These are phyloP conservation scores for Aphanomyces cochlioides DNA, from an alignment of 352 stramenopile genomes.

Conservation along the genomic window DNA sequence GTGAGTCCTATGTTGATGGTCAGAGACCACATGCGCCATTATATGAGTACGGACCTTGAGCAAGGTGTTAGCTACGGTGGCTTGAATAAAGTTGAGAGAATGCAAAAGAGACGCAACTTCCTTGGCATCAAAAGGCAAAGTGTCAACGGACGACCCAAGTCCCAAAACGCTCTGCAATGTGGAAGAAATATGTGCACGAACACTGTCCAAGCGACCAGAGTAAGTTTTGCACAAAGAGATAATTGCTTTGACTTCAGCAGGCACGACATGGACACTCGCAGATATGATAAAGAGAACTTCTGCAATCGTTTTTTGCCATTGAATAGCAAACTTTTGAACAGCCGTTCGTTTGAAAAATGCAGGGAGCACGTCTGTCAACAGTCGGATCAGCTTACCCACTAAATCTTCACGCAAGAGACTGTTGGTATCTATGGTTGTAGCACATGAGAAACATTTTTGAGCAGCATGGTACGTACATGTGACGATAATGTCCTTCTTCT, in stretches of 20 bases:
- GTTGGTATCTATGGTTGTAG: constrained; percentile 46
- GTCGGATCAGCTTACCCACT: constrained; percentile 46
- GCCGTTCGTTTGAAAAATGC: constrained; percentile 32
- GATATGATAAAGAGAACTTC: constrained; percentile 63
- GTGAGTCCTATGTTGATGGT: constrained; percentile 27
- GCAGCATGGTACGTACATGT: neutral
- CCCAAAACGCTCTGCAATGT: constrained; percentile 16
- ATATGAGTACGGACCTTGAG: constrained; percentile 33
- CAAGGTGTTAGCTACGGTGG: constrained; percentile 58
- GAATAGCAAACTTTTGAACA: constrained; percentile 43
- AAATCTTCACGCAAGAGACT: constrained; percentile 50
- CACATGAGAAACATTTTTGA: neutral
- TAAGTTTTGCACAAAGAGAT: constrained; percentile 46
- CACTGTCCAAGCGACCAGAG: constrained; percentile 41
- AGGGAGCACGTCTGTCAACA: constrained; percentile 50
- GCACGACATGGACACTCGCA: constrained; percentile 49
- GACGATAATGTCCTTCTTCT: constrained; percentile 24
- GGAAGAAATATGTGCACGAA: constrained; percentile 63
- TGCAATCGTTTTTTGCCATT: constrained; percentile 71
- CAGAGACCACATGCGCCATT: too few relatives aligned
- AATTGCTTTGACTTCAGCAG: constrained; percentile 54
- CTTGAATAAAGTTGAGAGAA: constrained; percentile 59
- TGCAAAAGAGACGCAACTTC: constrained; percentile 74
- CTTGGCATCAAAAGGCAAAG: constrained; percentile 41
- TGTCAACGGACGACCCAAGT: constrained; percentile 16